A percentile compares a stretch with the other conserved stretches of the same genome.
phyloP scores from a whole-genome alignment of 140 eudicot species.

The Flaveria floridana region DNA sequence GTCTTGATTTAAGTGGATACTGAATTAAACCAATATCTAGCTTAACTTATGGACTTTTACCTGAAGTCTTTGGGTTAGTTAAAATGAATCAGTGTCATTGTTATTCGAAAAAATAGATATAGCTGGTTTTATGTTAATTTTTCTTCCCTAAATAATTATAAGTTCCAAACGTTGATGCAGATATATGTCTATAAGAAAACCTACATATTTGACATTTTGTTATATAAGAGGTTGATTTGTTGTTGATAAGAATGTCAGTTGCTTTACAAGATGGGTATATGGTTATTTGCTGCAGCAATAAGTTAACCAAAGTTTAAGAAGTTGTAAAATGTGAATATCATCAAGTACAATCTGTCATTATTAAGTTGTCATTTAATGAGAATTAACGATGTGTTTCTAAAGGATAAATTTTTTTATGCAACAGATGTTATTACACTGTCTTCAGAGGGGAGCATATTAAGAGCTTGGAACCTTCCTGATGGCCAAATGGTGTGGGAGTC shows the following conservation, averaged over 20 bases:
- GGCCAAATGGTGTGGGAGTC: conserved; percentile 99
- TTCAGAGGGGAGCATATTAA: conserved; percentile 76
- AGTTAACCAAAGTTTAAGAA: background rate
- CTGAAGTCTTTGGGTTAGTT: background rate
- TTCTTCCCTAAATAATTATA: background rate
- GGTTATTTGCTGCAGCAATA: conserved; percentile 13
- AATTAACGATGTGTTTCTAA: conserved; percentile 12
- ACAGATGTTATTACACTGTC: conserved; percentile 90
- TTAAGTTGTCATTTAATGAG: background rate
- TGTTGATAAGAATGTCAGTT: conserved; percentile 1
- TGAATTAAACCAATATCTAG: background rate
- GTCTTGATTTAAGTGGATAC: background rate
- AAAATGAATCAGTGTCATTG: conserved; percentile 1
- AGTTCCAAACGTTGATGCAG: background rate
- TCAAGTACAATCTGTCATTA: background rate
- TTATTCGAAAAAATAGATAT: background rate
- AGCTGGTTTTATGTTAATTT: conserved; percentile 11
- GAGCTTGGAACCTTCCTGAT: conserved; percentile 99
- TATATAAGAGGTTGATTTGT: conserved; percentile 2
- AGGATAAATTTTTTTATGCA: background rate
- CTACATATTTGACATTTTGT: background rate
- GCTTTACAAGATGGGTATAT: background rate
- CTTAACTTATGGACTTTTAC: conserved; percentile 7
- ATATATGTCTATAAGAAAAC: background rate
- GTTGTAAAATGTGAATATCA: background rate